These are phyloP conservation scores for Tetrapisispora nanseiensis DNA, from an alignment of 805 yeast species.

Conservation along the genomic window DNA sequence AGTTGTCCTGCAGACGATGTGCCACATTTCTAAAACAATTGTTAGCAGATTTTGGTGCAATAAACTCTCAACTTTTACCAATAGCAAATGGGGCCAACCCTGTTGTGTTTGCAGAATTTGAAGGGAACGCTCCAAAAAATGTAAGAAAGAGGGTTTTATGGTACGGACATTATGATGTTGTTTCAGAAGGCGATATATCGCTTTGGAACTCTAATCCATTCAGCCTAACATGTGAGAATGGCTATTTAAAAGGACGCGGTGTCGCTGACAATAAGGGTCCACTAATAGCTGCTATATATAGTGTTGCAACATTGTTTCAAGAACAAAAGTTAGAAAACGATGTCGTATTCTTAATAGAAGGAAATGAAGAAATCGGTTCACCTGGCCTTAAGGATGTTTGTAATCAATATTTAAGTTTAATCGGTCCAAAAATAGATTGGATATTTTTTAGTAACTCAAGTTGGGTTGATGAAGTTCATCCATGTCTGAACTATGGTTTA, in stretches of 20 bases:
- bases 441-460: constrained; percentile 81
- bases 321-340: constrained; percentile 50
- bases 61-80: constrained; percentile 55
- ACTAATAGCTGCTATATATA: constrained; percentile 70
- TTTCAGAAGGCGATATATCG: constrained; percentile 54
- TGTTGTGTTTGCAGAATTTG: constrained; percentile 66
- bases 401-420: constrained; percentile 36
- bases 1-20: constrained; percentile 75
- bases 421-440: constrained; percentile 76
- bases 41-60: constrained; percentile 61
- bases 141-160: constrained; percentile 50
- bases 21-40: constrained; percentile 63
- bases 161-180: constrained; percentile 96
- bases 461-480: constrained; percentile 84
- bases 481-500: constrained; percentile 89
- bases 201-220: constrained; percentile 80
- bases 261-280: constrained; percentile 96
- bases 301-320: constrained; percentile 63
- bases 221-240: constrained; percentile 62
- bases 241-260: constrained; percentile 85
- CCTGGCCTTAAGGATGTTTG: constrained; percentile 70
- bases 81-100: constrained; percentile 70
- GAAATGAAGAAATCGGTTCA: constrained; percentile 93
- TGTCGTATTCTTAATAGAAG: constrained; percentile 78
- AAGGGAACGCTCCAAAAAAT: constrained; percentile 30